Evolutionary conservation across 2,329 filamentous ascomycete species (phyloP).

Genomic region (Diaporthe longicolla): DNA sequence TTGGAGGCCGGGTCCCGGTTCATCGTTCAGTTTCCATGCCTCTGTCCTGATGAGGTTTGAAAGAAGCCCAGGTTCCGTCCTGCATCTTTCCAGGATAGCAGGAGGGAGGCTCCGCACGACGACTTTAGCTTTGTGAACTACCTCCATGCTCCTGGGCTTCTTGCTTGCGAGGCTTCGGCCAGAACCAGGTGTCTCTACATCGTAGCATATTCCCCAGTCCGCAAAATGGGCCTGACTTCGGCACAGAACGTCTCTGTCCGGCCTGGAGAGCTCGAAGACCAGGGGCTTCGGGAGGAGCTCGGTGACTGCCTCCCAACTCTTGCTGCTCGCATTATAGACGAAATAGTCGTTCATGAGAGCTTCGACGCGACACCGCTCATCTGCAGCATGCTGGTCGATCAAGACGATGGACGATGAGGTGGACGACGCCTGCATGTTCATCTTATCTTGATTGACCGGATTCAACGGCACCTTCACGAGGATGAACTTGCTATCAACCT

Average conservation of each 20-base stretch:
- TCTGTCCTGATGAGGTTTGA: slow-evolving; percentile 82
- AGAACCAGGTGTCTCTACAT: slow-evolving; percentile 45
- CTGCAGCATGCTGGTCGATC: slow-evolving; percentile 94
- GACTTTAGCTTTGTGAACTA: slow-evolving; percentile 43
- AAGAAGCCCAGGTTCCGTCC: slow-evolving; percentile 77
- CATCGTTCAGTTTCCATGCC: slow-evolving; percentile 75
- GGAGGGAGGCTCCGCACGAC: slow-evolving; percentile 69
- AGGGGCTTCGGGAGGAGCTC: slow-evolving; percentile 67
- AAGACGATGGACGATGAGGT: slow-evolving; percentile 70
- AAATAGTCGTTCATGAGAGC: slow-evolving; percentile 73
- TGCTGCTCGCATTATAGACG: slow-evolving; percentile 7
- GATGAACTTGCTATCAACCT: slow-evolving; percentile 93
- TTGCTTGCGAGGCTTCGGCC: neutral
- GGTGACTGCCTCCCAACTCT: slow-evolving; percentile 47
- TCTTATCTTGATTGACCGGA: slow-evolving; percentile 37
- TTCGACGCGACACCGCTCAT: slow-evolving; percentile 89
- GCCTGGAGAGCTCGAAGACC: slow-evolving; percentile 72
- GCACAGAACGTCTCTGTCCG: slow-evolving; percentile 73
- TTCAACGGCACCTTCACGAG: slow-evolving; percentile 69
- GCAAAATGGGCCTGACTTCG: slow-evolving; percentile 70
- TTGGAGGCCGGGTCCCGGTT: slow-evolving; percentile 35
- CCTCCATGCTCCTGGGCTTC: slow-evolving; percentile 3
- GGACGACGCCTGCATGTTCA: slow-evolving; percentile 33
- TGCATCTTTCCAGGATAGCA: slow-evolving; percentile 82
- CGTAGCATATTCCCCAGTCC: slow-evolving; percentile 81